Evolutionary conservation across 495 filamentous ascomycete species (phyloP), one percentile per base, ranked within the genome.

Genomic region (Lasiosphaeris hirsuta): DNA sequence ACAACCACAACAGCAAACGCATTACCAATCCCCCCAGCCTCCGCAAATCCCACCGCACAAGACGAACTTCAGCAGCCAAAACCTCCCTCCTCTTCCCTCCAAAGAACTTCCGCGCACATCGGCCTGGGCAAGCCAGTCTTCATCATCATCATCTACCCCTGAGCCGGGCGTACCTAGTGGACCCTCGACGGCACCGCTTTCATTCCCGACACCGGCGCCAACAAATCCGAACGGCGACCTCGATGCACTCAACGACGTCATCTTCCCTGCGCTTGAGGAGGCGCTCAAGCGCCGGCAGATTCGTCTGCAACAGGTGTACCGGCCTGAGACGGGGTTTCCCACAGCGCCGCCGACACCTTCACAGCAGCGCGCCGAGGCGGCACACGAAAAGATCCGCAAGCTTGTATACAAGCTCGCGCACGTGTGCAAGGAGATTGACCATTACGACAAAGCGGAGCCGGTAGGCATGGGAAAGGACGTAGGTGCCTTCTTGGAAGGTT

Each of bases 391-490:
- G 64, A 84, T 98, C 48, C 84, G 86, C 62, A 83, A 84, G 59
- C 77, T 93, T 15, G 86, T 94, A 7, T 84, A 82, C 58, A 92
- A 92, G 59, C 76, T 91, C 8, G 85, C 84, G 3, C 79, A 86
- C 46, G 77, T 92, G 13, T 92, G 96, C 67, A 84, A 82, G 61
- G 90, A 94, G 69, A 90, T 98, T 59, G 92, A 98, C 66, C 81
- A 85, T 43, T 88, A 84, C 72, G 94, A 98, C 69, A 85, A 83
- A 66, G 82, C 84, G 44, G 86, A 86, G 50, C 87, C 90, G 6
- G 90, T 98, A 2, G 88, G 90, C 0, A 96, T 97, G 94, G 92
- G 90, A 4, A 87, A 86, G 38, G 91, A 89, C 10, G 90, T 96
- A 14, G 82, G 84, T 45, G 86, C 86, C 0, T 94, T 97, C 60